Conservation (phyloP, 1,284 basidiomycete species). For the Ganoderma resinaceum region DNA sequence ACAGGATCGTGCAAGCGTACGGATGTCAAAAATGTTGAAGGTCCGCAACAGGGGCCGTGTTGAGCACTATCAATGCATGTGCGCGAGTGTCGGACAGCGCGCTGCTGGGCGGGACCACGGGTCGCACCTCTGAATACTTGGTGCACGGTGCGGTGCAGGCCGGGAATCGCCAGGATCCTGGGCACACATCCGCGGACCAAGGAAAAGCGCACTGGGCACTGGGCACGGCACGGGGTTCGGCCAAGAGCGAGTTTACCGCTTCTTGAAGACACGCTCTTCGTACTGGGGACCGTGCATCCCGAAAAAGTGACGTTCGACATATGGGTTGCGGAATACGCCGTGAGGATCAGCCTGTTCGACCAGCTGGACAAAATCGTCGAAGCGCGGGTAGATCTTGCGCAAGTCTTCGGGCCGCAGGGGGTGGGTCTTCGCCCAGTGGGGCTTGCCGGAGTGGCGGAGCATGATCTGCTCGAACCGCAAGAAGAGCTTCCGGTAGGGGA, state of each 20-base stretch:
- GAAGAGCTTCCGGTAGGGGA: conserved; percentile 90
- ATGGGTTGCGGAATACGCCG: conserved; percentile 84
- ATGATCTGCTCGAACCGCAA: conserved; percentile 82
- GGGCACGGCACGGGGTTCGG: not conserved
- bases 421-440: conserved; percentile 99
- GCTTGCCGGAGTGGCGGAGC: conserved; percentile 78
- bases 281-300: conserved; percentile 54
- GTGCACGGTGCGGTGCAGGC: not conserved
- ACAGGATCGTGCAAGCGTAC: not conserved
- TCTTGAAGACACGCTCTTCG: conserved; percentile 63
- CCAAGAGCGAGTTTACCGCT: conserved; percentile 25
- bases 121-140: not conserved
- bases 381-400: conserved; percentile 80
- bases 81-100: not conserved
- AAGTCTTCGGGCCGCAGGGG: conserved; percentile 73
- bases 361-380: conserved; percentile 81
- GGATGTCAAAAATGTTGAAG: not conserved
- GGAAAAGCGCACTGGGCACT: not conserved
- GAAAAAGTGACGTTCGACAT: conserved; percentile 78
- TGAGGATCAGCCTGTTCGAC: conserved; percentile 80
- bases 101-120: not conserved
- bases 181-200: not conserved
- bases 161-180: conserved; percentile 2
- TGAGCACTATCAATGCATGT: not conserved
- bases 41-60: not conserved